Evolutionary conservation across 164 flowering plant species (phyloP), one percentile per base, ranked within the genome.

Genomic region (Chimonanthus salicifolius): DNA sequence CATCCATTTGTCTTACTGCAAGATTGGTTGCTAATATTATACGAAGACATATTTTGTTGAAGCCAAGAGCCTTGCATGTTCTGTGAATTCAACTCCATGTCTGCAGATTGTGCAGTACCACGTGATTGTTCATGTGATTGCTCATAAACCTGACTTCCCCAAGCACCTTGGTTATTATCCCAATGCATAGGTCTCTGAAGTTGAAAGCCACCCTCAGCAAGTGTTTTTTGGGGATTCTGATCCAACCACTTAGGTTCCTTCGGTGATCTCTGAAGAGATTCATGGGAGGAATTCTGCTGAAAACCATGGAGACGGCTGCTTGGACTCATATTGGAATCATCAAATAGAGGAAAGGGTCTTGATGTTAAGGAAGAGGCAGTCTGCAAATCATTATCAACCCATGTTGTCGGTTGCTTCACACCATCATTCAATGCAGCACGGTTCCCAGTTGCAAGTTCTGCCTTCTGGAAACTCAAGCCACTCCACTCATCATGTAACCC

Each of bases 401-500:
- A 86, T 69, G 77, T 74, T 47, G 74, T 49, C 49, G 79, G 88
- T 66, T 81, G 88, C 70, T 81, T 87, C 65, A 72, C 86, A 76
- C 83, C 81, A 47, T 83, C 86, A 44, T 44, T 45, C 68, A 44
- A 66, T 49, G 78, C 72, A 21, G 82, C 71, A 78, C 81, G 89
- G 79, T 85, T 83, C 48, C 83, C 90, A 75, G 80, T 77, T 71
- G 89, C 80, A 11, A 65, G 70, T 71, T 89, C 94, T 45, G 82
- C 79, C 76, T 83, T 87, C 75, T 85, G 93, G 74, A 80, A 83
- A 76, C 87, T 88, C 78, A 91, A 80, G 60, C 97, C 92, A 88
- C 89, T 89, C 98, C 91, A 89, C 74, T 87, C 92, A 68, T 90
- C 95, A 73, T 87, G 95, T 64, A 75, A 1, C 73, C 89, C 96